phyloP scores from a whole-genome alignment of 306 rosid genomes.

The Mimosa pudica region DNA sequence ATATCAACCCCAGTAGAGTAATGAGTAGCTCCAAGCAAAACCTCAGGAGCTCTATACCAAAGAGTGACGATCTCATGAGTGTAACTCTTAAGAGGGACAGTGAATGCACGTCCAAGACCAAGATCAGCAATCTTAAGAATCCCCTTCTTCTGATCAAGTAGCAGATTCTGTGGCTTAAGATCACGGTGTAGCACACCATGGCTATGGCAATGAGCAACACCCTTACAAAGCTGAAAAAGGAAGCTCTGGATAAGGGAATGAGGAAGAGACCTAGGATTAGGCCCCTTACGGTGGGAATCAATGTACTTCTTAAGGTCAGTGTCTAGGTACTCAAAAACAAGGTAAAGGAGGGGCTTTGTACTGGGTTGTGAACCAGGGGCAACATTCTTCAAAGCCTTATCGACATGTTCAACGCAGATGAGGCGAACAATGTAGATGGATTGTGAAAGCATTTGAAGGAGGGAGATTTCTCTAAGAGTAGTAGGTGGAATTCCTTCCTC shows the following conservation, averaged over 20 bases:
- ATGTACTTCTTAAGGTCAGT: slow-evolving; percentile 92
- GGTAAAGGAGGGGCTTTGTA: slow-evolving; percentile 74
- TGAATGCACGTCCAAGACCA: slow-evolving; percentile 88
- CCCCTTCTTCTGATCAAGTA: slow-evolving; percentile 72
- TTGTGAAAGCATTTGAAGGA: slow-evolving; percentile 89
- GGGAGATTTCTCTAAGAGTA: slow-evolving; percentile 88
- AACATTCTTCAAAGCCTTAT: slow-evolving; percentile 46
- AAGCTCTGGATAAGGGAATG: slow-evolving; percentile 64
- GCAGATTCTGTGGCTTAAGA: slow-evolving; percentile 91
- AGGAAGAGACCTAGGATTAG: slow-evolving; percentile 57
- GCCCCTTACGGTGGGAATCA: slow-evolving; percentile 82
- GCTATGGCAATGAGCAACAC: slow-evolving; percentile 92
- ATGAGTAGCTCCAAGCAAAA: slow-evolving; percentile 81
- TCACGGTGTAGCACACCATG: slow-evolving; percentile 94
- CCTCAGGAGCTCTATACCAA: slow-evolving; percentile 97
- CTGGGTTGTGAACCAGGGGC: slow-evolving; percentile 9
- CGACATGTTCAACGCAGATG: slow-evolving; percentile 75
- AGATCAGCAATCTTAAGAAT: slow-evolving; percentile 90
- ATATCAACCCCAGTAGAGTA: slow-evolving; percentile 95
- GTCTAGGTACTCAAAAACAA: slow-evolving; percentile 88
- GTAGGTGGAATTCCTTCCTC: slow-evolving; percentile 98
- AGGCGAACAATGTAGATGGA: slow-evolving; percentile 89
- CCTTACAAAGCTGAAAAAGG: slow-evolving; percentile 89
- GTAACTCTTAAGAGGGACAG: slow-evolving; percentile 92
- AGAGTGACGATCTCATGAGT: slow-evolving; percentile 98